These are phyloP conservation scores for Suillus brevipes DNA, from an alignment of 768 basidiomycete genomes.

Conservation along the genomic window DNA sequence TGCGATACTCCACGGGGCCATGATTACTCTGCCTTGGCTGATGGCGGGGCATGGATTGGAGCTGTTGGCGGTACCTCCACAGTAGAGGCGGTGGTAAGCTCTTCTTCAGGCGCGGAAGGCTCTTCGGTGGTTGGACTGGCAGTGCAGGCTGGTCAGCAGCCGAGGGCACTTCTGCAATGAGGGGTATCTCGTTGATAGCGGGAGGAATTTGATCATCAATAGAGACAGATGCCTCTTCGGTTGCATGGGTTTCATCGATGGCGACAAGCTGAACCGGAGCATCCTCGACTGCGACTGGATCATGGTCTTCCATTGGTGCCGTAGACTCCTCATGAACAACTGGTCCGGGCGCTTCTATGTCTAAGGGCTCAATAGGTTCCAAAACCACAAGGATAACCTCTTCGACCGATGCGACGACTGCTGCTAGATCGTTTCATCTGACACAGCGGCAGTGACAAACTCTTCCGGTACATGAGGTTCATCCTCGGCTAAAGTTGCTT, in stretches of 20 bases:
- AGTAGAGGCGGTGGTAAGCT: not conserved
- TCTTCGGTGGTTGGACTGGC: slow-evolving; percentile 6
- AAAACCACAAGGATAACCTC: slow-evolving; percentile 9
- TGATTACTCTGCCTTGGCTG: slow-evolving; percentile 43
- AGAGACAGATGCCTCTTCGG: not conserved
- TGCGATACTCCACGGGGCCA: slow-evolving; percentile 80
- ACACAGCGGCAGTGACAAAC: not conserved
- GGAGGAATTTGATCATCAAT: not conserved
- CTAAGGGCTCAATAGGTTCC: not conserved
- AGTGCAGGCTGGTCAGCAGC: slow-evolving; percentile 5
- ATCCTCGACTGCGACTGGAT: slow-evolving; percentile 3
- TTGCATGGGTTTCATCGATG: slow-evolving; percentile 9
- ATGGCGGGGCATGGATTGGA: slow-evolving; percentile 42
- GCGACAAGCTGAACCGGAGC: not conserved
- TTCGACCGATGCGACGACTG: slow-evolving; percentile 1
- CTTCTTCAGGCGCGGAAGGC: not conserved
- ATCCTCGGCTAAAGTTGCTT: not conserved
- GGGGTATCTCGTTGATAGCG: slow-evolving; percentile 6
- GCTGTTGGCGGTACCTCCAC: slow-evolving; percentile 9
- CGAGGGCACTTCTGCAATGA: not conserved
- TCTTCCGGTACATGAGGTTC: not conserved
- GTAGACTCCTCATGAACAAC: not conserved
- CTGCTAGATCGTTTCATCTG: not conserved
- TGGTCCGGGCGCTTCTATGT: slow-evolving; percentile 7
- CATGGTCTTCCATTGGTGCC: not conserved